phyloP scores from a whole-genome alignment of 148 eudicot species.

The Pouteria glomerata region DNA sequence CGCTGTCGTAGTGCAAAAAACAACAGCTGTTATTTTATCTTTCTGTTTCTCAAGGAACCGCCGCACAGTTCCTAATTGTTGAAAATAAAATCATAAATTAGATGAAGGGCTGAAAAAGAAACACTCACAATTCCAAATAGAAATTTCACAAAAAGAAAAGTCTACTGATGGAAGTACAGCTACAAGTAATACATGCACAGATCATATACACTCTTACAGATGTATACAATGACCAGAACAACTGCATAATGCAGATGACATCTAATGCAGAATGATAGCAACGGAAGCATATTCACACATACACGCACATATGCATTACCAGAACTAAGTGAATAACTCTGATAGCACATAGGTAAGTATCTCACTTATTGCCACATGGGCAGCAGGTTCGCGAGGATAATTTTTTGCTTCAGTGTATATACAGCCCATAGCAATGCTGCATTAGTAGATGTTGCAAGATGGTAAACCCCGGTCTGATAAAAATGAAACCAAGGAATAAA shows the following conservation, averaged over 20 bases:
- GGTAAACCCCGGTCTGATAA: slow-evolving; percentile 6
- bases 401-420: slow-evolving; percentile 89
- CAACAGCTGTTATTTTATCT: slow-evolving; percentile 71
- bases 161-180: too few species aligned
- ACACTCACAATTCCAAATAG: background rate
- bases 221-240: background rate
- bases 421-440: slow-evolving; percentile 97
- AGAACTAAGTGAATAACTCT: background rate
- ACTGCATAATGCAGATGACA: background rate
- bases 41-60: slow-evolving; percentile 95
- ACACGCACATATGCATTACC: background rate
- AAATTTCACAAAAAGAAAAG: background rate
- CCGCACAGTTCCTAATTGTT: slow-evolving; percentile 76
- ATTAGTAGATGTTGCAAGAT: slow-evolving; percentile 21
- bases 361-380: slow-evolving; percentile 98
- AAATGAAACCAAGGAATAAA: background rate
- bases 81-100: background rate
- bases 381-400: slow-evolving; percentile 99
- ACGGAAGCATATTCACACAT: background rate
- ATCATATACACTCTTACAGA: background rate
- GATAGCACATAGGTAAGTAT: slow-evolving; percentile 11
- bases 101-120: background rate
- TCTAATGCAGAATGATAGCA: background rate
- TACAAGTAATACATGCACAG: background rate
- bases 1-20: slow-evolving; percentile 80